phyloP scores from a whole-genome alignment of 306 rosid genomes.

The Lagenaria siceraria region DNA sequence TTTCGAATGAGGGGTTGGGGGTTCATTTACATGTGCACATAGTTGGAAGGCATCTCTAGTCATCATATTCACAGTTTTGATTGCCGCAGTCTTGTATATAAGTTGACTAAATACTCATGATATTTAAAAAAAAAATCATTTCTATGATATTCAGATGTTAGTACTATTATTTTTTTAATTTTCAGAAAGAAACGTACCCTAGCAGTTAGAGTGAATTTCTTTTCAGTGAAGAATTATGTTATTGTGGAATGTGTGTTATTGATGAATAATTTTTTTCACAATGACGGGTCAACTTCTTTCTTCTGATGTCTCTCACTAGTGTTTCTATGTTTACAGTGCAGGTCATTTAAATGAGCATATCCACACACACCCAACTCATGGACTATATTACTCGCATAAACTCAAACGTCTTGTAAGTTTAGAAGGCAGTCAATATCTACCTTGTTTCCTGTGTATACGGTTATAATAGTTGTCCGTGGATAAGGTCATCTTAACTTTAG shows the following conservation, averaged over 20 bases:
- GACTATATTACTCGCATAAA: slow-evolving; percentile 66
- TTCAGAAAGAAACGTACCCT: neutral
- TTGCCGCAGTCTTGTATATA: neutral
- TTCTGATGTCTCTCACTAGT: neutral
- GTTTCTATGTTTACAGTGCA: slow-evolving; percentile 38
- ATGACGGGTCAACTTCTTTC: neutral
- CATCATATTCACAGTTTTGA: neutral
- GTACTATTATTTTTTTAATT: neutral
- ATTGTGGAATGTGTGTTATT: neutral
- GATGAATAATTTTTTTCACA: neutral
- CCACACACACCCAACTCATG: slow-evolving; percentile 46
- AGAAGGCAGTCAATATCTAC: neutral
- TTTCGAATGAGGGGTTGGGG: neutral
- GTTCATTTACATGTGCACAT: neutral
- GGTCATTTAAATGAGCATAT: slow-evolving; percentile 83
- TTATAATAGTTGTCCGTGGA: neutral
- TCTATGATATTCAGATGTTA: neutral
- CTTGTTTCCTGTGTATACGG: neutral
- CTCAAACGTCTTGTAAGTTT: slow-evolving; percentile 64
- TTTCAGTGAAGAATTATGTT: neutral
- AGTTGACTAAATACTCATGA: neutral
- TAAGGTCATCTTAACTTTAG: neutral
- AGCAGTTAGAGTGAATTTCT: neutral
- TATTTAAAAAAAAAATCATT: no score
- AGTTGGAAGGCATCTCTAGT: neutral